A percentile compares a stretch with the other conserved stretches of the same genome.
Conservation (phyloP, 176 grass and related monocot genomes). For the Dendrocalamus sinicus region DNA sequence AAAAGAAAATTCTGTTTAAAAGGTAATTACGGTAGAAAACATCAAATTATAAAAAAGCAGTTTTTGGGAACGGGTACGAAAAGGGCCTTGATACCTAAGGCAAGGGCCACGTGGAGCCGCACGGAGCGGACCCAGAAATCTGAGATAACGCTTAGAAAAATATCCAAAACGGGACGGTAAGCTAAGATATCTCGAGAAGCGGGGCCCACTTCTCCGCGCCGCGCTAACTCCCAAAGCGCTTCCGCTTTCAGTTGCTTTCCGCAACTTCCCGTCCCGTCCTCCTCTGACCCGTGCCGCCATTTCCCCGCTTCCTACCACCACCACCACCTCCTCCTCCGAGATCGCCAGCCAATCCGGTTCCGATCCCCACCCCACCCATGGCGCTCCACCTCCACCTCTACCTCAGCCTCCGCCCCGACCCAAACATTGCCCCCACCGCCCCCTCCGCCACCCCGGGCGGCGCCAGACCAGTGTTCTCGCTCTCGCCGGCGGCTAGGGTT, state of each 20-base stretch:
- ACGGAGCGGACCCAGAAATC: neutral
- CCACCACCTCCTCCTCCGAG: neutral
- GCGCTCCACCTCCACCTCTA: slow-evolving; percentile 37
- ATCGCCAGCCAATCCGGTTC: neutral
- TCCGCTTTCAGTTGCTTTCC: slow-evolving; percentile 29
- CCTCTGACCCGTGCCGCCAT: slow-evolving; percentile 26
- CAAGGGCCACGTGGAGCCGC: neutral
- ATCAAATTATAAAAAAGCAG: too few species aligned
- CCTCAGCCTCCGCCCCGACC: neutral
- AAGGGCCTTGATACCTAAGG: too few species aligned
- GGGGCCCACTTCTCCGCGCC: neutral
- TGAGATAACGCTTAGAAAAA: too few species aligned
- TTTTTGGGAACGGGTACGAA: too few species aligned
- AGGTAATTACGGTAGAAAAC: too few species aligned
- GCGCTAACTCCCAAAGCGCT: slow-evolving; percentile 25
- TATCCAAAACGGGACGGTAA: too few species aligned
- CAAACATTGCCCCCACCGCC: neutral
- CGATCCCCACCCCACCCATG: slow-evolving; percentile 37
- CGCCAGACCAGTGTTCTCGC: neutral
- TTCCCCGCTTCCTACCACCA: neutral
- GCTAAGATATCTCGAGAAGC: neutral
- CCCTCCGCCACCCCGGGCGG: neutral
- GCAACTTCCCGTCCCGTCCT: slow-evolving; percentile 45
- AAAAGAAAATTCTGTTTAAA: too few species aligned
- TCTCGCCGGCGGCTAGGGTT: neutral